phyloP scores from a whole-genome alignment of 805 yeast species.

The Tetrapisispora nanseiensis region DNA sequence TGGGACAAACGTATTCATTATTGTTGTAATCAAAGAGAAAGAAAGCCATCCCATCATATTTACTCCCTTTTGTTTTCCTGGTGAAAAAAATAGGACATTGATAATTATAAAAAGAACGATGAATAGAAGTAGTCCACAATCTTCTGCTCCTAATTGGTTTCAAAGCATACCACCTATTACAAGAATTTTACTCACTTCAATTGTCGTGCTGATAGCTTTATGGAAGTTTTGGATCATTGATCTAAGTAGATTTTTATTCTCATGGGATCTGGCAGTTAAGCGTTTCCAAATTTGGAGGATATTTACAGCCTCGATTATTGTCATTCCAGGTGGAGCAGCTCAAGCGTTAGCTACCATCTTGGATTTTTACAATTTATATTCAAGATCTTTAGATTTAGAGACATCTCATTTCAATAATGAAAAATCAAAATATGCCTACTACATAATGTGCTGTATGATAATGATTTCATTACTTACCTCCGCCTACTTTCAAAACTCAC shows the following conservation, averaged over 20 bases:
- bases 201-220: conserved; percentile 29
- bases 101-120: no score
- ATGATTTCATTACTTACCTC: conserved; percentile 9
- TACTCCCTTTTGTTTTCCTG: no score
- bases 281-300: conserved; percentile 25
- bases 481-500: conserved; percentile 6
- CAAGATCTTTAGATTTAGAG: conserved; percentile 22
- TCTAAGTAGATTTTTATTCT: conserved; percentile 9
- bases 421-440: conserved; percentile 19
- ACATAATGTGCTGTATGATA: conserved; percentile 16
- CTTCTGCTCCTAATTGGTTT: conserved; percentile 8
- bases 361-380: conserved; percentile 20
- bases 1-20: no score
- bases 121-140: background rate
- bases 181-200: conserved; percentile 40
- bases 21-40: no score
- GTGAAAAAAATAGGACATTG: no score
- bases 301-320: conserved; percentile 18
- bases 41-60: no score
- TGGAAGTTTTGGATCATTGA: conserved; percentile 4
- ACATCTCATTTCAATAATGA: conserved; percentile 13
- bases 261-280: conserved; percentile 10
- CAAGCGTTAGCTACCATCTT: conserved; percentile 7
- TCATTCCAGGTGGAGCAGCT: conserved; percentile 4
- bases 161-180: conserved; percentile 50